phyloP scores from a whole-genome alignment of 495 filamentous ascomycete species.

The Xylaria flabelliformis region DNA sequence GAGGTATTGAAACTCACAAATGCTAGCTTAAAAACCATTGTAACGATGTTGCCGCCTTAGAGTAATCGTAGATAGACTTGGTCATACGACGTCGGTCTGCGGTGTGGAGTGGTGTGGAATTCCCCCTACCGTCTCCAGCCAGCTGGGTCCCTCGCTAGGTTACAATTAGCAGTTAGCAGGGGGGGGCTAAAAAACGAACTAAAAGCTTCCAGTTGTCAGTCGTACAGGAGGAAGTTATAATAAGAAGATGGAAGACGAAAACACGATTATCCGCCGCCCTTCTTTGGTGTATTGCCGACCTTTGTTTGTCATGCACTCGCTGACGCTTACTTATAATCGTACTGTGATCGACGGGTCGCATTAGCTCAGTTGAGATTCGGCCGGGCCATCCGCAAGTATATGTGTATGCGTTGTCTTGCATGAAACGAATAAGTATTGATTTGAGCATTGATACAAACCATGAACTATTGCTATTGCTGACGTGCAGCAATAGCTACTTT shows the following conservation, averaged over 20 bases:
- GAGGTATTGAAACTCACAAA: constrained; percentile 30
- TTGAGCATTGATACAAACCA: neutral
- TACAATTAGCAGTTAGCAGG: neutral
- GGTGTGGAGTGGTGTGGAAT: neutral
- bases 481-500: neutral
- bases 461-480: neutral
- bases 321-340: neutral
- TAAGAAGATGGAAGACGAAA: neutral
- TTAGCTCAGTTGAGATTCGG: neutral
- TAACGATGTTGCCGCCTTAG: neutral
- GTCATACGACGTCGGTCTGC: neutral
- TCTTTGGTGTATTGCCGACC: neutral
- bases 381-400: constrained; percentile 6
- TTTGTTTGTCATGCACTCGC: neutral
- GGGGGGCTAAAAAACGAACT: neutral
- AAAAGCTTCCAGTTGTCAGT: neutral
- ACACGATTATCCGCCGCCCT: neutral
- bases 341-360: neutral
- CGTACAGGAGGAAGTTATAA: neutral
- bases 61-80: neutral
- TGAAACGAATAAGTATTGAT: neutral
- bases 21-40: constrained; percentile 31
- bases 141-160: neutral
- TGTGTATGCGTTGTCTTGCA: neutral
- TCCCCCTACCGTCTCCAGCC: neutral